Evolutionary conservation across 2,329 filamentous ascomycete genomes (phyloP).

Genomic region (Dothideomycetes sp.): DNA sequence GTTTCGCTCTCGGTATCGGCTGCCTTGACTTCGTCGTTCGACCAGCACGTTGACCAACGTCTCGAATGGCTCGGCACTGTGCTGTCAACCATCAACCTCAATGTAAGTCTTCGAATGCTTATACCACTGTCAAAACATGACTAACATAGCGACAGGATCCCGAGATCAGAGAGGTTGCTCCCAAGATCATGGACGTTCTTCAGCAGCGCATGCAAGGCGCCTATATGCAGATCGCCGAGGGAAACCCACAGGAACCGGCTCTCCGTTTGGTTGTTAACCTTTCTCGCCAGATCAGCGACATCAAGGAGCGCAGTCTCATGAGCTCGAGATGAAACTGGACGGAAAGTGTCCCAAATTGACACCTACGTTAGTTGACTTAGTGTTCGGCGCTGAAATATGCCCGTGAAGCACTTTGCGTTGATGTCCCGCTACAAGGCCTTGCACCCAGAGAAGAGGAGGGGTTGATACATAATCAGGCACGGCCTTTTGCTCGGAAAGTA

Average conservation of each 20-base stretch:
- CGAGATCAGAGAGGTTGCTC: conserved; percentile 48
- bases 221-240: conserved; percentile 49
- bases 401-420: not conserved
- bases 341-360: not conserved
- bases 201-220: conserved; percentile 47
- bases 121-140: not conserved
- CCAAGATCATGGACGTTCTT: conserved; percentile 52
- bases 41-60: conserved; percentile 45
- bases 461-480: too few species aligned
- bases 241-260: conserved; percentile 40
- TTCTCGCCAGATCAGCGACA: conserved; percentile 22
- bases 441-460: too few species aligned
- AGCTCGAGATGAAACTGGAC: not conserved
- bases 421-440: too few species aligned
- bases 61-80: conserved; percentile 51
- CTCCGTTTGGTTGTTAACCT: conserved; percentile 27
- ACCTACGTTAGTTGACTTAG: not conserved
- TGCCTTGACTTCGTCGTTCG: conserved; percentile 49
- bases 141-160: conserved; percentile 19
- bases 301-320: conserved; percentile 14
- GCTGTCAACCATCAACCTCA: conserved; percentile 44
- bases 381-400: not conserved
- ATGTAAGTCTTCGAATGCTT: conserved; percentile 40
- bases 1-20: conserved; percentile 53
- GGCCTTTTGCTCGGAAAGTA: too few species aligned